A percentile compares a stretch with the other conserved stretches of the same genome.
Conservation (phyloP, 371 early-diverging fungal species). For the Lichtheimia ramosa region DNA sequence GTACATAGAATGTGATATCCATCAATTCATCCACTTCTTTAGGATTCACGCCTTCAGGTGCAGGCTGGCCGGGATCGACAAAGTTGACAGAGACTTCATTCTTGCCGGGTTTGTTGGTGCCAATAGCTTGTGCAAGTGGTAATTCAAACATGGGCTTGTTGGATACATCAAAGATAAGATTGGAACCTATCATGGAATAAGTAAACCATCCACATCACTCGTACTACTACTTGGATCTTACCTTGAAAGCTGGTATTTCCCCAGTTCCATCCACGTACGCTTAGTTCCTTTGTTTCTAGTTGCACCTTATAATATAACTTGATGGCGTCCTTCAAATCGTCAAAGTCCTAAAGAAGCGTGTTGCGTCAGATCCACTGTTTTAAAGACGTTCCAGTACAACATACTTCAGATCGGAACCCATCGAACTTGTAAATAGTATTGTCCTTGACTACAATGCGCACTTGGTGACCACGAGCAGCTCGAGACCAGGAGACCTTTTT, state of each 20-base stretch:
- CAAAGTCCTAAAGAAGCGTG: slow-evolving; percentile 65
- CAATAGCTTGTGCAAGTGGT: slow-evolving; percentile 86
- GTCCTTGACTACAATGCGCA: slow-evolving; percentile 75
- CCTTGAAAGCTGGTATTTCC: slow-evolving; percentile 87
- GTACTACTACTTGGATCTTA: slow-evolving; percentile 10
- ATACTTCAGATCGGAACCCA: slow-evolving; percentile 81
- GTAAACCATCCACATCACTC: no score
- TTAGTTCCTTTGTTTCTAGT: slow-evolving; percentile 83
- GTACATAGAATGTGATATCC: slow-evolving; percentile 93
- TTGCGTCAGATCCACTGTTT: not conserved
- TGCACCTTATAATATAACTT: slow-evolving; percentile 69
- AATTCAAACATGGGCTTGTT: slow-evolving; percentile 91
- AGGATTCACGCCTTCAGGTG: slow-evolving; percentile 52
- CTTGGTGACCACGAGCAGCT: slow-evolving; percentile 82
- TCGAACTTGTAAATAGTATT: slow-evolving; percentile 82
- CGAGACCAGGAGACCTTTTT: slow-evolving; percentile 73
- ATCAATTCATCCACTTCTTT: slow-evolving; percentile 79
- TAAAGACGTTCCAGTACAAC: not conserved
- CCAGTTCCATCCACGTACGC: slow-evolving; percentile 96
- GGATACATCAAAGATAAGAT: slow-evolving; percentile 78
- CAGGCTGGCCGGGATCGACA: slow-evolving; percentile 63
- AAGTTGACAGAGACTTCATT: slow-evolving; percentile 95
- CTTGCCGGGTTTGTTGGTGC: slow-evolving; percentile 83
- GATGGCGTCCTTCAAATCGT: slow-evolving; percentile 69
- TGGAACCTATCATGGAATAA: slow-evolving; percentile 45